Evolutionary conservation across 2,329 filamentous ascomycete genomes (phyloP).

Genomic region (Aureobasidium sp.): DNA sequence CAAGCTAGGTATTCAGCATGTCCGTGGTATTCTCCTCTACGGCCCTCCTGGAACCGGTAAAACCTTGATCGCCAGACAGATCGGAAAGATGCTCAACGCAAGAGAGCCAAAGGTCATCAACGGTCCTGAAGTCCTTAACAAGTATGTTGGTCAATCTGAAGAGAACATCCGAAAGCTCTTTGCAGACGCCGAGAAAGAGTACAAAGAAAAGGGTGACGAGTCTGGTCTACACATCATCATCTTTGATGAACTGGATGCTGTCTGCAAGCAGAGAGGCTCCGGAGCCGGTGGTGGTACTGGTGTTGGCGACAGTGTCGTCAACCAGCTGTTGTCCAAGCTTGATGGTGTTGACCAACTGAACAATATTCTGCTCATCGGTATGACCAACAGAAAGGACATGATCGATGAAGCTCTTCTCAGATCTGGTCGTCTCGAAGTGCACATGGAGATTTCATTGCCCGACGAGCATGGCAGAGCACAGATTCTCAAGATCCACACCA

Average conservation of each 20-base stretch:
- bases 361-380: conserved; percentile 96
- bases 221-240: conserved; percentile 97
- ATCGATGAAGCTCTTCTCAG: conserved; percentile 92
- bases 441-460: conserved; percentile 91
- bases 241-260: conserved; percentile 94
- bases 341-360: conserved; percentile 93
- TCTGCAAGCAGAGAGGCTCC: conserved; percentile 96
- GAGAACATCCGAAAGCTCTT: conserved; percentile 97
- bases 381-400: conserved; percentile 99
- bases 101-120: conserved; percentile 96
- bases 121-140: conserved; percentile 93
- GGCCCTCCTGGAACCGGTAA: conserved; percentile 96
- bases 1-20: conserved; percentile 90
- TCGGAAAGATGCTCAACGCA: conserved; percentile 95
- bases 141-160: conserved; percentile 94
- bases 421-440: conserved; percentile 88
- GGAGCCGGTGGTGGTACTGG: conserved; percentile 85
- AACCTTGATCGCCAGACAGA: conserved; percentile 90
- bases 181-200: conserved; percentile 93
- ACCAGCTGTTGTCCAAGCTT: conserved; percentile 86
- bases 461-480: conserved; percentile 83
- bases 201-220: conserved; percentile 94
- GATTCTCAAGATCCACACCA: conserved; percentile 83
- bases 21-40: conserved; percentile 89
- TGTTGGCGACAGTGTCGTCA: conserved; percentile 95